These are phyloP conservation scores for Globisporangium iwayamae DNA, from an alignment of 352 stramenopile species.

Conservation along the genomic window DNA sequence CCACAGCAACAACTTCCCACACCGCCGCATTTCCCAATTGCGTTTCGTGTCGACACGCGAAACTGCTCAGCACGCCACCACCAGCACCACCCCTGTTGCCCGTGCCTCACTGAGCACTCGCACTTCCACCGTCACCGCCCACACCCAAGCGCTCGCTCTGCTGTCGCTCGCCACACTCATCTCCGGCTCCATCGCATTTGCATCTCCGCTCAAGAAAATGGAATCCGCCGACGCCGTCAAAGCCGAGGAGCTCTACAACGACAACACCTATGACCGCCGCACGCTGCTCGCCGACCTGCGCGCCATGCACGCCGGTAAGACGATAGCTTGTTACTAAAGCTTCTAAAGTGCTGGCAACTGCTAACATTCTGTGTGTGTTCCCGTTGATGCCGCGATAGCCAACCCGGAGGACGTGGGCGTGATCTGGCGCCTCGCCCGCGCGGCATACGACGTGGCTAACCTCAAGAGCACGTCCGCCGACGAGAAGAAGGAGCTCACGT, in stretches of 20 bases:
- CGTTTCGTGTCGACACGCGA: conserved; percentile 13
- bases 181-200: conserved; percentile 14
- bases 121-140: conserved; percentile 18
- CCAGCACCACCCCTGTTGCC: too few relatives aligned
- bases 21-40: conserved; percentile 13
- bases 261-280: conserved; percentile 66
- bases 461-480: conserved; percentile 47
- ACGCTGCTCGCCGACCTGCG: conserved; percentile 64
- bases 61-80: conserved; percentile 8
- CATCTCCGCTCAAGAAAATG: conserved; percentile 29
- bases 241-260: conserved; percentile 80
- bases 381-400: conserved; percentile 6
- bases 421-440: conserved; percentile 61
- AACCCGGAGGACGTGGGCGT: conserved; percentile 55
- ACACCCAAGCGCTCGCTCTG: conserved; percentile 20
- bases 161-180: conserved; percentile 17
- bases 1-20: not conserved
- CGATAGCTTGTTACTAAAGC: not conserved
- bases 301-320: conserved; percentile 40
- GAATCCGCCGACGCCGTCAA: conserved; percentile 62
- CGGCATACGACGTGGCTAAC: conserved; percentile 62
- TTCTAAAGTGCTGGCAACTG: not conserved
- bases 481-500: conserved; percentile 74
- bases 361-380: not conserved
- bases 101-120: conserved; percentile 1